phyloP scores from a whole-genome alignment of 257 asterid genomes.

The Mentha longifolia region DNA sequence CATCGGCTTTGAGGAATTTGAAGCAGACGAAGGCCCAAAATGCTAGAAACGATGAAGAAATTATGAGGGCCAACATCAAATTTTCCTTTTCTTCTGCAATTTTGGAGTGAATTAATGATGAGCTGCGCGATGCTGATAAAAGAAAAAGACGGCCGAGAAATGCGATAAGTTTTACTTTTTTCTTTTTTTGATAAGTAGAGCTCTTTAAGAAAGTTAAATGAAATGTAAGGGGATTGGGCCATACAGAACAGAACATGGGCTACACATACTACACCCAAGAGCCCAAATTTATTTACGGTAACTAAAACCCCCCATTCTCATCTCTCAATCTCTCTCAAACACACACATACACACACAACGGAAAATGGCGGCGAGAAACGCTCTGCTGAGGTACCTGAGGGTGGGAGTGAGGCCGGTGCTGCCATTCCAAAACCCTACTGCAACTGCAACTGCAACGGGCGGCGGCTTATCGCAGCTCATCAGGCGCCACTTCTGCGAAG shows the following conservation, averaged over 20 bases:
- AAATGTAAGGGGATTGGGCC: too few species aligned
- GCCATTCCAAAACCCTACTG: constrained; percentile 42
- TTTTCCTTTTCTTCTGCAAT: constrained; percentile 8
- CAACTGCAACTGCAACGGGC: constrained; percentile 26
- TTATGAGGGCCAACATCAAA: constrained; percentile 48
- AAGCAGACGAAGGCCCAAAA: constrained; percentile 36
- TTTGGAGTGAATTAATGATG: not conserved
- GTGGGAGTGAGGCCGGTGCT: constrained; percentile 46
- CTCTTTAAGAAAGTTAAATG: too few species aligned
- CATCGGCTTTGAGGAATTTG: constrained; percentile 81
- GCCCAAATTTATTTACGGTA: not conserved
- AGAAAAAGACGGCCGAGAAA: constrained; percentile 5
- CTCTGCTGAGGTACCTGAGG: constrained; percentile 68
- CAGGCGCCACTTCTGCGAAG: constrained; percentile 67
- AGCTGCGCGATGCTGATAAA: constrained; percentile 2
- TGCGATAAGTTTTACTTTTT: too few species aligned
- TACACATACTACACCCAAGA: too few species aligned
- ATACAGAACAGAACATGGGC: too few species aligned
- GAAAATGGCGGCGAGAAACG: constrained; percentile 72
- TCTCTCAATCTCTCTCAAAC: constrained; percentile 1
- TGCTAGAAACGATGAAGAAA: constrained; percentile 40
- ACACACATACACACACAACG: constrained; percentile 35
- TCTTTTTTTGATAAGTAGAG: too few species aligned
- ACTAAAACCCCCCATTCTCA: not conserved
- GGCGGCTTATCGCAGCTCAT: constrained; percentile 49